phyloP scores from a whole-genome alignment of 192 early-diverging fungal genomes.

The Backusella liffmaniae region DNA sequence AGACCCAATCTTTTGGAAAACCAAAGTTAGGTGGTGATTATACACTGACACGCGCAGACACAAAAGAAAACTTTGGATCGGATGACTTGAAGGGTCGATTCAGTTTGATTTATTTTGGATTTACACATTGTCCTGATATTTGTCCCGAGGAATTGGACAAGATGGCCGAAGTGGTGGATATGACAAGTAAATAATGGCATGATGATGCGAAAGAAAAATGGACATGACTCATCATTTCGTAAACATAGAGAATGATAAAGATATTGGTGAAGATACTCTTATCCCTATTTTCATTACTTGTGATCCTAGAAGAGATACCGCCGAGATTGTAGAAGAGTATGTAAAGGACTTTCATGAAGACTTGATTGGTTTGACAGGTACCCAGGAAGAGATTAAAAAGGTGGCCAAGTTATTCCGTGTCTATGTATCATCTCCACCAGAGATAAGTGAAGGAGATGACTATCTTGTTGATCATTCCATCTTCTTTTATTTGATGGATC shows the following conservation, averaged over 20 bases:
- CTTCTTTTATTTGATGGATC: slow-evolving; percentile 95
- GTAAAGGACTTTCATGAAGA: slow-evolving; percentile 88
- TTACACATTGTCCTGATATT: slow-evolving; percentile 98
- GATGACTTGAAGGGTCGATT: slow-evolving; percentile 82
- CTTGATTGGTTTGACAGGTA: slow-evolving; percentile 92
- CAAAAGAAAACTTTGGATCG: slow-evolving; percentile 71
- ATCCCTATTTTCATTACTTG: slow-evolving; percentile 94
- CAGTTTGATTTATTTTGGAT: slow-evolving; percentile 96
- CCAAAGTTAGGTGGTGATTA: slow-evolving; percentile 92
- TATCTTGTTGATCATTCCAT: slow-evolving; percentile 98
- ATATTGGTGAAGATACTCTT: slow-evolving; percentile 43
- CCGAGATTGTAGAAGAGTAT: slow-evolving; percentile 75
- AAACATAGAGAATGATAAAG: not conserved
- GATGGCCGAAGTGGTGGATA: slow-evolving; percentile 86
- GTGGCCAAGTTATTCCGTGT: slow-evolving; percentile 90
- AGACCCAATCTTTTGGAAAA: slow-evolving; percentile 63
- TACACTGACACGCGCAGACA: slow-evolving; percentile 71
- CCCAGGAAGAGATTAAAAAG: slow-evolving; percentile 75
- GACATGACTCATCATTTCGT: not conserved
- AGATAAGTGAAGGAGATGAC: slow-evolving; percentile 72
- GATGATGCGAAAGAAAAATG: not conserved
- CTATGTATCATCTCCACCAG: slow-evolving; percentile 91
- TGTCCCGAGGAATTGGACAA: slow-evolving; percentile 98
- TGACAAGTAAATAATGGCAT: slow-evolving; percentile 51
- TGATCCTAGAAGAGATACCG: slow-evolving; percentile 92